Evolutionary conservation across 805 yeast genomes (phyloP).

Genomic region (Nakazawaea molendinolei): DNA sequence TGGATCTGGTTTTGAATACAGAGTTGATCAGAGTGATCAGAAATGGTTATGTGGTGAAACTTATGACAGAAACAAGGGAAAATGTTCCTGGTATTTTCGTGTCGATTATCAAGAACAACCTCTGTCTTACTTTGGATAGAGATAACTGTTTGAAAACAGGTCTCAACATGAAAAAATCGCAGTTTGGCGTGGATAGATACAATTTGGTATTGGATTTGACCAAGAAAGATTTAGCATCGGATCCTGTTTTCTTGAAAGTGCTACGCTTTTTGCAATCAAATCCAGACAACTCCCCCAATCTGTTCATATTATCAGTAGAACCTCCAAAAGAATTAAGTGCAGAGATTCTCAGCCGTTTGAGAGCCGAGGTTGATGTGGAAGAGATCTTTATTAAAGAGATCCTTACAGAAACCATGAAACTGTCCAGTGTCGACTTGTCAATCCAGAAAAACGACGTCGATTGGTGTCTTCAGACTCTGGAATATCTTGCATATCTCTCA

Average conservation of each 20-base stretch:
- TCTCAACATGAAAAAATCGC: constrained; percentile 1
- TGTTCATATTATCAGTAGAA: background rate
- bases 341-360: too few relatives aligned
- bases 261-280: constrained; percentile 12
- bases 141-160: constrained; percentile 1
- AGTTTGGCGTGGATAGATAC: background rate
- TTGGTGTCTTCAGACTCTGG: constrained; percentile 19
- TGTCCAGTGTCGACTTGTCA: background rate
- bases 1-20: background rate
- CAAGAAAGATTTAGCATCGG: background rate
- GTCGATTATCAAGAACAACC: constrained; percentile 2
- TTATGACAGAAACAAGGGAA: background rate
- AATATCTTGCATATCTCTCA: constrained; percentile 25
- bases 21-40: background rate
- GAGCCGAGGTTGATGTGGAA: background rate
- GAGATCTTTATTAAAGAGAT: background rate
- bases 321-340: too few relatives aligned
- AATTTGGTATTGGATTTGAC: constrained; percentile 1
- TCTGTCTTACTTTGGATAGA: constrained; percentile 5
- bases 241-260: constrained; percentile 3
- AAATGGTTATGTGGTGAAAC: background rate
- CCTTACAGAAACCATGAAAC: background rate
- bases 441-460: constrained; percentile 15
- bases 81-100: constrained; percentile 1
- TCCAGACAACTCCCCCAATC: background rate